These are phyloP conservation scores for Nakaseomyces delphensis DNA, from an alignment of 1,139 yeast species.

Conservation along the genomic window DNA sequence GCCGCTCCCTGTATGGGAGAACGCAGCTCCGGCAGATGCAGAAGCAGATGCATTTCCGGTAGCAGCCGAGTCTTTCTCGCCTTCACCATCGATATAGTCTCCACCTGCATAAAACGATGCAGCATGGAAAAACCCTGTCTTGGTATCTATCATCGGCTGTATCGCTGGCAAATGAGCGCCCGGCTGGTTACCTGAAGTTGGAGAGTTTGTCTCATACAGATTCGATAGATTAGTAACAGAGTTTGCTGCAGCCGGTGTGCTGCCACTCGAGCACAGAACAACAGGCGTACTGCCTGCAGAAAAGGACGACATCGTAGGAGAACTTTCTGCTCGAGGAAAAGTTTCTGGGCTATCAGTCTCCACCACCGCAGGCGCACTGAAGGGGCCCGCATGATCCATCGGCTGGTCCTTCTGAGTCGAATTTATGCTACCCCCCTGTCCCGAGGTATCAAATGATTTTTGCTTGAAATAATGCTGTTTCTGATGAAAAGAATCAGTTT, in stretches of 20 bases:
- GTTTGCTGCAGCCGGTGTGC: not conserved
- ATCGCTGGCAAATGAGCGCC: not conserved
- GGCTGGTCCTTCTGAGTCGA: no score
- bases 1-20: no score
- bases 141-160: not conserved
- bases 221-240: not conserved
- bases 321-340: not conserved
- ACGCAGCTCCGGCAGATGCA: no score
- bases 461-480: slow-evolving; percentile 9
- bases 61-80: not conserved
- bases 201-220: not conserved
- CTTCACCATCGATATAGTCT: not conserved
- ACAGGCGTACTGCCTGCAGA: slow-evolving; percentile 3
- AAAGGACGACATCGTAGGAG: slow-evolving; percentile 2
- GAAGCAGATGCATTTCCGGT: no score
- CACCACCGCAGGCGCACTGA: not conserved
- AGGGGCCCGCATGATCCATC: not conserved
- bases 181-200: not conserved
- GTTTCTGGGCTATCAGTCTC: not conserved
- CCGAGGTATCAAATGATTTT: not conserved
- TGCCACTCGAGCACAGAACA: not conserved
- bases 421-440: no score
- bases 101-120: not conserved
- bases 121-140: not conserved
- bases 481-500: slow-evolving; percentile 22